Evolutionary conservation across 2,329 filamentous ascomycete genomes (phyloP).

Genomic region (Chrysosporium keratinophilum): DNA sequence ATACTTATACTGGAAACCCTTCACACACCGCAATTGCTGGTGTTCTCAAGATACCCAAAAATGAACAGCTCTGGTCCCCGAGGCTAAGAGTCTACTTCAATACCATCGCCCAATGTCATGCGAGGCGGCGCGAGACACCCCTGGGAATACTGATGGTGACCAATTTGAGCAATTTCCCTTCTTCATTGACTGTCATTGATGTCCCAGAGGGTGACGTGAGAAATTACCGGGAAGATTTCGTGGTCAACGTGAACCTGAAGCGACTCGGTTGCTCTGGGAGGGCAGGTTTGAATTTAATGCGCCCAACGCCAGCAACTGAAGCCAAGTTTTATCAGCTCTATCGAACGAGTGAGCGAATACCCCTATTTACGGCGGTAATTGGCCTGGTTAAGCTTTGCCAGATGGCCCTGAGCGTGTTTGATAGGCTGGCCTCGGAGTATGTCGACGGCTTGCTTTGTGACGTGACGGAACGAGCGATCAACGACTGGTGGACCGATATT

Average conservation of each 20-base stretch:
- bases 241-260: conserved; percentile 91
- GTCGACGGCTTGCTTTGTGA: conserved; percentile 89
- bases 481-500: conserved; percentile 93
- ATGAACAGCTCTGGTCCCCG: conserved; percentile 70
- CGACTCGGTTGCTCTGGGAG: conserved; percentile 83
- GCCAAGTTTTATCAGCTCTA: conserved; percentile 90
- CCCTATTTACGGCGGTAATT: conserved; percentile 65
- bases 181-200: conserved; percentile 79
- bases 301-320: conserved; percentile 69
- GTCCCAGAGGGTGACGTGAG: conserved; percentile 78
- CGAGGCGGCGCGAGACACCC: conserved; percentile 67
- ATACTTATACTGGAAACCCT: conserved; percentile 81
- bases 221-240: conserved; percentile 70
- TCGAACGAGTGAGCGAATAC: conserved; percentile 70
- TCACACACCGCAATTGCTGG: conserved; percentile 68
- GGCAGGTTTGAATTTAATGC: conserved; percentile 68
- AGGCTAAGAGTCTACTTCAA: conserved; percentile 74
- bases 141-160: conserved; percentile 86
- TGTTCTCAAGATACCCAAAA: conserved; percentile 69
- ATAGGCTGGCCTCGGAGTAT: conserved; percentile 75
- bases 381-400: conserved; percentile 90
- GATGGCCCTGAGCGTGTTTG: conserved; percentile 76
- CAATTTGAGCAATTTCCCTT: conserved; percentile 84
- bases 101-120: conserved; percentile 74
- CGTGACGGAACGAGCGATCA: conserved; percentile 77